phyloP scores from a whole-genome alignment of 2,329 filamentous ascomycete species.

The Exutisphaerella laricina region DNA sequence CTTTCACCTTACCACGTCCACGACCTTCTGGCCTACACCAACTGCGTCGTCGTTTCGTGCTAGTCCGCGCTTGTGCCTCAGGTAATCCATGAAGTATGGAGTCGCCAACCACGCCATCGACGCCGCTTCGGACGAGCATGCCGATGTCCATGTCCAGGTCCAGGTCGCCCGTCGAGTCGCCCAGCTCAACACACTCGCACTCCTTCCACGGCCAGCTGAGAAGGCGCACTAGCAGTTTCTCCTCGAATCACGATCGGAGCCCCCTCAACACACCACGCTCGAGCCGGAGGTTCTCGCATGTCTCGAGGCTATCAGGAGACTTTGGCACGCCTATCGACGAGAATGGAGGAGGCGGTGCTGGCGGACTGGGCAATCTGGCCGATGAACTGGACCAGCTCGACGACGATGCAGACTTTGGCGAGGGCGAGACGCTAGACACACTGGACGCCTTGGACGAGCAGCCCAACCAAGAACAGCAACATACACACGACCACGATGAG shows the following conservation, averaged over 20 bases:
- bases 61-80: too few relatives aligned
- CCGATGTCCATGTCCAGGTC: too few relatives aligned
- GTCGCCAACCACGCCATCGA: slow-evolving; percentile 33
- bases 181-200: slow-evolving; percentile 24
- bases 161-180: slow-evolving; percentile 39
- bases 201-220: slow-evolving; percentile 27
- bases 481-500: too few relatives aligned
- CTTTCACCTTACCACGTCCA: too few relatives aligned
- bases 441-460: slow-evolving; percentile 17
- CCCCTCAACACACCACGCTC: slow-evolving; percentile 41
- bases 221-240: slow-evolving; percentile 38
- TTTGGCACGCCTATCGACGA: slow-evolving; percentile 35
- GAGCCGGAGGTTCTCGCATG: slow-evolving; percentile 32
- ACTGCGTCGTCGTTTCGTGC: too few relatives aligned
- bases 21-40: too few relatives aligned
- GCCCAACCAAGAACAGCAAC: slow-evolving; percentile 16
- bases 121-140: too few relatives aligned
- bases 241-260: slow-evolving; percentile 38
- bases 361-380: slow-evolving; percentile 70
- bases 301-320: slow-evolving; percentile 34
- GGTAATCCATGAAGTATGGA: too few relatives aligned
- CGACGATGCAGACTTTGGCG: slow-evolving; percentile 29
- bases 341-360: slow-evolving; percentile 42
- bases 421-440: slow-evolving; percentile 22
- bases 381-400: slow-evolving; percentile 74